Conservation (phyloP, 1,139 yeast genomes). For the Pichia sp. region DNA sequence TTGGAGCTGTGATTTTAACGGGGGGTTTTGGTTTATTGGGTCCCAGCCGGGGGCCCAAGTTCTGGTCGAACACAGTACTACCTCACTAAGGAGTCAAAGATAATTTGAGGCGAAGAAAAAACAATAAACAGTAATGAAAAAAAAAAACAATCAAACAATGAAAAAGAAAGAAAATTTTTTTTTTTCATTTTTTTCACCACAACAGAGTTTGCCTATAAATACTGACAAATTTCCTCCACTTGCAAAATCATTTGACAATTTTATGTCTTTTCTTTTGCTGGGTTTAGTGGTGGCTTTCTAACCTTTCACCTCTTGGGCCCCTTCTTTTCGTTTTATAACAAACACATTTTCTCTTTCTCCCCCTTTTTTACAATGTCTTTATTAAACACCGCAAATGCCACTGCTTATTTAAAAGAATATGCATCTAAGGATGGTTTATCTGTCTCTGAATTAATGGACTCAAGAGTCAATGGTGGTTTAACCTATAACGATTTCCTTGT, state of each 20-base stretch:
- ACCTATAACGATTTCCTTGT: conserved; percentile 95
- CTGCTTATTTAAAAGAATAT: conserved; percentile 60
- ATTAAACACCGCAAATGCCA: conserved; percentile 57
- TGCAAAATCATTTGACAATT: background rate
- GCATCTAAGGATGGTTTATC: conserved; percentile 77
- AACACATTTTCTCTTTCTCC: background rate
- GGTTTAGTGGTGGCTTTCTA: conserved; percentile 20
- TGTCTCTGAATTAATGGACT: conserved; percentile 80
- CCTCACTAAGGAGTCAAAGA: too few species aligned
- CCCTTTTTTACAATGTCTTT: conserved; percentile 7
- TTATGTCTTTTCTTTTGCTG: background rate
- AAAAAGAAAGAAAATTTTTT: background rate
- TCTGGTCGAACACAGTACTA: too few species aligned
- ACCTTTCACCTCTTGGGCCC: conserved; percentile 6
- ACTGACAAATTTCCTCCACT: background rate
- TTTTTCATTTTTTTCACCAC: background rate
- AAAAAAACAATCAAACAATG: background rate
- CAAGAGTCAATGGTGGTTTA: conserved; percentile 85
- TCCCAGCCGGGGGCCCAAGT: too few species aligned
- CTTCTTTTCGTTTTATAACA: background rate
- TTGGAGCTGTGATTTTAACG: too few species aligned
- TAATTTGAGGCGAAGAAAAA: background rate
- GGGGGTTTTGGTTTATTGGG: too few species aligned
- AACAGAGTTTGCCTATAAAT: background rate
- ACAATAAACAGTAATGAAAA: background rate